Evolutionary conservation across 768 basidiomycete genomes (phyloP).

Genomic region (Auriscalpium orientale): DNA sequence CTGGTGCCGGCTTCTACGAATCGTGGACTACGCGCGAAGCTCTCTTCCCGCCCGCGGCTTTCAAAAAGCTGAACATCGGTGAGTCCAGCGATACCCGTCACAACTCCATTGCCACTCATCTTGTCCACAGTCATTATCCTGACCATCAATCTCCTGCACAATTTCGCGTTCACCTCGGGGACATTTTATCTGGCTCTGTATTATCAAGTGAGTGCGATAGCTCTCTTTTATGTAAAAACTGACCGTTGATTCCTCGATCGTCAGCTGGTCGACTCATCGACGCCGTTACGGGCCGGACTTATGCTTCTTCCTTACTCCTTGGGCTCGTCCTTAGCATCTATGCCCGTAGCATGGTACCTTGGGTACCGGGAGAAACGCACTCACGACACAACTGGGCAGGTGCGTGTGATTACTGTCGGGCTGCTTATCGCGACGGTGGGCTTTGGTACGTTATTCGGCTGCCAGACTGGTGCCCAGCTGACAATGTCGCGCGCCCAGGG

Average conservation of each 20-base stretch:
- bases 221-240: neutral
- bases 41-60: slow-evolving; percentile 59
- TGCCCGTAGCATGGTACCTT: slow-evolving; percentile 83
- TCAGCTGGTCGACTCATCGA: slow-evolving; percentile 63
- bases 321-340: slow-evolving; percentile 76
- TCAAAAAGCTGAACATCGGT: slow-evolving; percentile 57
- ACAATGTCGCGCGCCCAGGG: slow-evolving; percentile 34
- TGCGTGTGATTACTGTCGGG: slow-evolving; percentile 54
- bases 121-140: slow-evolving; percentile 51
- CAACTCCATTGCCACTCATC: slow-evolving; percentile 4
- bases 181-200: slow-evolving; percentile 83
- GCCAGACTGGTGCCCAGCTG: slow-evolving; percentile 3
- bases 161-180: slow-evolving; percentile 75
- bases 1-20: slow-evolving; percentile 62
- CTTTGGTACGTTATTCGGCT: slow-evolving; percentile 45
- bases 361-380: slow-evolving; percentile 53
- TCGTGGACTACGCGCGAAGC: slow-evolving; percentile 57
- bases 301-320: slow-evolving; percentile 78
- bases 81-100: slow-evolving; percentile 16
- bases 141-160: slow-evolving; percentile 69
- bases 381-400: slow-evolving; percentile 55
- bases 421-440: slow-evolving; percentile 60
- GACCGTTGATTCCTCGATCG: neutral
- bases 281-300: slow-evolving; percentile 67
- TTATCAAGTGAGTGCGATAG: slow-evolving; percentile 51